Evolutionary conservation across 495 filamentous ascomycete genomes (phyloP), one percentile per base, ranked within the genome.

Genomic region (Penicillium coprophilum): DNA sequence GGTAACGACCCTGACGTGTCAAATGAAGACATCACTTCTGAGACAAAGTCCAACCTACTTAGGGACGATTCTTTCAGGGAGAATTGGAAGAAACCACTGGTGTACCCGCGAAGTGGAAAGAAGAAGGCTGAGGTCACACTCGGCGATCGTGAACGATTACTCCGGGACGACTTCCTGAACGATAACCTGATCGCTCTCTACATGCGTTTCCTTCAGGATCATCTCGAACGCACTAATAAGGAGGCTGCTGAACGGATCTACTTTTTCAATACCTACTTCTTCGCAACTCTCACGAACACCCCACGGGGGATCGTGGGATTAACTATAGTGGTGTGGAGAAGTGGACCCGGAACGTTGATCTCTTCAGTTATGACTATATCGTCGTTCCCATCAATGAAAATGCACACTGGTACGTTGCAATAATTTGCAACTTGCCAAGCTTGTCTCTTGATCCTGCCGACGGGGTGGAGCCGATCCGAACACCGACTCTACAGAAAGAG

Each of bases 241-340:
- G 80, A 82, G 17, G 64, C 84, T 36, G 80, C 85, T 6, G 79
- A 84, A 57, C 80, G 83, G 34, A 81, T 93, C 2, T 92, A 94
- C 68, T 87, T 96, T 58, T 89, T 92, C 74, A 97, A 95, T 63
- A 91, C 89, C 4, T 96, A 90, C 69, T 97, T 98, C 72, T 96
- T 89, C 62, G 82, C 83, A 23, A 85, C 85, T 6, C 80, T 98
- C 31, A 84, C 81, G 4, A 85, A 76, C 27, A 77, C 73, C 24
- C 73, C 78, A 13, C 75, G 76, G 15, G 82, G 31, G 75, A 74
- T 52, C 78, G 74, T 54, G 76, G 73, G 0, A 86, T 91, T 67
- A 91, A 93, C 60, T 93, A 93, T 64, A 80, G 85, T 23, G 87
- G 84, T 15, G 91, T 98, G 31, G 80, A 91, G 66, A 85, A 85